Evolutionary conservation across 2,329 filamentous ascomycete genomes (phyloP), one percentile per base, ranked within the genome.

Genomic region (Claviceps maximensis): DNA sequence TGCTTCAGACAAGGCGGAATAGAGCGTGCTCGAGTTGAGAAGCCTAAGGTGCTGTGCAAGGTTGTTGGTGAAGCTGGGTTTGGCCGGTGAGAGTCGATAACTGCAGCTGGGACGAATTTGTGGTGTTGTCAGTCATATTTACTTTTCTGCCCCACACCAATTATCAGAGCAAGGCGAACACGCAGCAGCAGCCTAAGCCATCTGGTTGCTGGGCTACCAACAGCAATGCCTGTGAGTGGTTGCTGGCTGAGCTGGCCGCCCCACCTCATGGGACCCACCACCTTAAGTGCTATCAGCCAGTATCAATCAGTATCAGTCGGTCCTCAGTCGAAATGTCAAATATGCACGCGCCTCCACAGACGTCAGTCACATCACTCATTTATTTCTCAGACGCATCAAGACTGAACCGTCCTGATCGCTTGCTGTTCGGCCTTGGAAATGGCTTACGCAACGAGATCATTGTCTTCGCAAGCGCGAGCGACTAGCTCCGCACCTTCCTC

Each of bases 391-490:
- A 29, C 21, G 45, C 23, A 31, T 31, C 51, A 4, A 47, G 17
- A 9, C 23, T n/a, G 19, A 33, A 19, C 19, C 23, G 17, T 2
- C 4, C 19, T 27, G 38, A 44, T 21, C 25, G 9, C n/a, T 33
- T 33, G 33, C 21, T 33, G 40, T n/a, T 33, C 9, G 31, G 15
- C 13, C 40, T 19, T 36, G 27, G 65, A 44, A 38, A 83, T 82
- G 79, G 79, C 78, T 21, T 79, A 76, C 60, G 74, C 75, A 50
- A 76, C 75, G 52, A 71, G 77, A 57, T 72, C 76, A 2, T 68
- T 87, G 19, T 77, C 83, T 3, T 80, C 82, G 27, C 84, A 89
- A 62, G 71, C 87, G 61, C 84, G 85, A 54, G 79, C 82, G 60
- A 81, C 80, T 60, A 67, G 70, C 47, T 71, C 74, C 2, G 68